Evolutionary conservation across 768 basidiomycete species (phyloP).

Genomic region (Tremella fuciformis): DNA sequence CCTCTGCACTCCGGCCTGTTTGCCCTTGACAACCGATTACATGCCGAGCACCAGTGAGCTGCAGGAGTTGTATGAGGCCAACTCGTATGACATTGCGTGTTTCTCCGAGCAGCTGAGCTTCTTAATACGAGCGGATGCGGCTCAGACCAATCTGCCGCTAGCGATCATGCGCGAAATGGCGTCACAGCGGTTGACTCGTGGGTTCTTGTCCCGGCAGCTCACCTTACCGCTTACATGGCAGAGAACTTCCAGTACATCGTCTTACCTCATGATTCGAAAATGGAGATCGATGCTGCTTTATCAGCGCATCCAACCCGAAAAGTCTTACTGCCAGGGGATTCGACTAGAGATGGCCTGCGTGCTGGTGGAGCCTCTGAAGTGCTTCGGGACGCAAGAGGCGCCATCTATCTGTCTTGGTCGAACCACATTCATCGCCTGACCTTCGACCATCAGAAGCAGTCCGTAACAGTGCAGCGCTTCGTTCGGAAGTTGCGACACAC

Average conservation of each 20-base stretch:
- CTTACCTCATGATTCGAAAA: constrained; percentile 46
- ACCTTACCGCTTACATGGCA: not conserved
- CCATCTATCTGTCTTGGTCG: constrained; percentile 88
- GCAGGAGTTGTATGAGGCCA: constrained; percentile 74
- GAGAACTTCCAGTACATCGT: constrained; percentile 95
- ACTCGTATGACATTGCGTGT: constrained; percentile 83
- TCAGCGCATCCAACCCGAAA: constrained; percentile 15
- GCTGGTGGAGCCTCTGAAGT: constrained; percentile 52
- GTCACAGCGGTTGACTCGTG: constrained; percentile 67
- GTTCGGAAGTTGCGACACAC: constrained; percentile 63
- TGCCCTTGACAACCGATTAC: constrained; percentile 86
- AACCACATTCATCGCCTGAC: constrained; percentile 92
- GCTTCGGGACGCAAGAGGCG: constrained; percentile 55
- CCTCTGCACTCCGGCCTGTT: constrained; percentile 76
- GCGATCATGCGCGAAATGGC: constrained; percentile 79
- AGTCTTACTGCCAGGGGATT: constrained; percentile 30
- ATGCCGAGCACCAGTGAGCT: constrained; percentile 70
- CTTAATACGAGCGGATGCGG: constrained; percentile 64
- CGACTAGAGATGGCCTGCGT: constrained; percentile 62
- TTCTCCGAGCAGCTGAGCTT: constrained; percentile 81
- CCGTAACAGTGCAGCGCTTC: constrained; percentile 81
- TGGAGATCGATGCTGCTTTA: constrained; percentile 60
- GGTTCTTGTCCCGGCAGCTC: constrained; percentile 11
- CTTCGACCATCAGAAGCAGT: constrained; percentile 71
- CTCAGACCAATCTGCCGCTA: constrained; percentile 43